Percentiles rank a stretch among this genome's conserved stretches.
Evolutionary conservation across 768 basidiomycete species (phyloP).

Genomic region (Clavulina sp.): DNA sequence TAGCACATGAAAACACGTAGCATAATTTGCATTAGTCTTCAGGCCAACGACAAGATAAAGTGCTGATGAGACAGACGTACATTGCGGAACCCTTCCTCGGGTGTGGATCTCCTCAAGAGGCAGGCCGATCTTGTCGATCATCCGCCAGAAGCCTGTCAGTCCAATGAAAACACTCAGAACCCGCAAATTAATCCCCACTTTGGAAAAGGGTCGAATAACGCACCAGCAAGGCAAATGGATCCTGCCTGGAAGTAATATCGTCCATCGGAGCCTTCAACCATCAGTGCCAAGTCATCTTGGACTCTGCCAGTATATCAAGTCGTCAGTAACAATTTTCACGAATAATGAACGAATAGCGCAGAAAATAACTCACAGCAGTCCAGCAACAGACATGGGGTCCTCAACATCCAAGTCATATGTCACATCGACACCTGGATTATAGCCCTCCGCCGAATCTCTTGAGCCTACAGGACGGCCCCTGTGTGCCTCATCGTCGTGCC

Average conservation of each 20-base stretch:
- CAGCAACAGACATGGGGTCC: conserved; percentile 42
- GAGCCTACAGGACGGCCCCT: neutral
- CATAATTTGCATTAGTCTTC: neutral
- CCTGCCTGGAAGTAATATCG: conserved; percentile 61
- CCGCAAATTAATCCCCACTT: neutral
- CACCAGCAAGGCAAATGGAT: conserved; percentile 46
- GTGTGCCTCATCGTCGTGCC: too few relatives aligned
- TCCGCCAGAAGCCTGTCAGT: conserved; percentile 49
- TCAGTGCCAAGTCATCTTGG: conserved; percentile 19
- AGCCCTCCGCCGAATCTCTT: too few relatives aligned
- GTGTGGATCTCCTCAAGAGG: conserved; percentile 55
- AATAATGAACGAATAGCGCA: neutral
- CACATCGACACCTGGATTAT: too few relatives aligned
- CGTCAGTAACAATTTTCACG: neutral
- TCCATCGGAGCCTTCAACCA: conserved; percentile 39
- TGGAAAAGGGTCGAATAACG: conserved; percentile 10
- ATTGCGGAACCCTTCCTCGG: conserved; percentile 53
- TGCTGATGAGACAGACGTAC: conserved; percentile 23
- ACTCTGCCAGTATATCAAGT: conserved; percentile 4
- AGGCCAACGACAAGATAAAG: neutral
- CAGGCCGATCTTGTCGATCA: conserved; percentile 59
- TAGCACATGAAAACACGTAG: neutral
- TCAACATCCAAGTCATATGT: conserved; percentile 36
- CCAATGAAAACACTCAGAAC: too few relatives aligned
- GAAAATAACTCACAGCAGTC: conserved; percentile 34